phyloP scores from a whole-genome alignment of 1,139 yeast species.

The Candida tetrigidarum region DNA sequence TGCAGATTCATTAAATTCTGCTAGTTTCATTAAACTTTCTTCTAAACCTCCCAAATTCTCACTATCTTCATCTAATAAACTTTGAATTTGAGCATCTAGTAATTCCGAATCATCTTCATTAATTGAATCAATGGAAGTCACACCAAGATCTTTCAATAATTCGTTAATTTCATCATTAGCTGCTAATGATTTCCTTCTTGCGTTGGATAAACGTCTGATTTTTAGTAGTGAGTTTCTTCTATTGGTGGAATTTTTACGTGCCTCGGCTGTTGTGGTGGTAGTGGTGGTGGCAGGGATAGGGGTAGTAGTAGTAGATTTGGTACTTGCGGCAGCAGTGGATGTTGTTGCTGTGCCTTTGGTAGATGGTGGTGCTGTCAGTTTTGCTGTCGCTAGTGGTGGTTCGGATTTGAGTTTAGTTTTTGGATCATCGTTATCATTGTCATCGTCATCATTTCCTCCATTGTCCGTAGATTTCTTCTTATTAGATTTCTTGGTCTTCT shows the following conservation, averaged over 20 bases:
- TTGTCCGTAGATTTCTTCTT: no score
- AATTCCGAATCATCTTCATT: constrained; percentile 39
- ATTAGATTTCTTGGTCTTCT: no score
- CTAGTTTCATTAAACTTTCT: constrained; percentile 24
- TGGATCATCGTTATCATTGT: no score
- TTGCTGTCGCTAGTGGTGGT: constrained; percentile 1
- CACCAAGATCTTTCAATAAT: constrained; percentile 42
- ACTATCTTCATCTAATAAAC: constrained; percentile 33
- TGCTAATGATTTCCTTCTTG: constrained; percentile 45
- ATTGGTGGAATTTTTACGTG: constrained; percentile 17
- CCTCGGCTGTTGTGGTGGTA: constrained; percentile 1
- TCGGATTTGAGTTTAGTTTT: constrained; percentile 6
- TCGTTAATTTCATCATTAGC: constrained; percentile 47
- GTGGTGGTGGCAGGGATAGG: neutral
- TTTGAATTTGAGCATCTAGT: constrained; percentile 41
- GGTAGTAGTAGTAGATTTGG: neutral
- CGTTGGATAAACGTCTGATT: constrained; percentile 37
- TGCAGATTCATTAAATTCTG: constrained; percentile 32
- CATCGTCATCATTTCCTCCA: neutral
- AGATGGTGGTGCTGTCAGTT: neutral
- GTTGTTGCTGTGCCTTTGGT: neutral
- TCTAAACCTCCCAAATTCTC: constrained; percentile 23
- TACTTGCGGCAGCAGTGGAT: neutral
- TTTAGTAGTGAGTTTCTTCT: constrained; percentile 21
- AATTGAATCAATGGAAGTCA: constrained; percentile 39